Percentiles rank a stretch among this genome's conserved stretches.
Conservation (phyloP, 306 rosid species). For the Quercus cerris region DNA sequence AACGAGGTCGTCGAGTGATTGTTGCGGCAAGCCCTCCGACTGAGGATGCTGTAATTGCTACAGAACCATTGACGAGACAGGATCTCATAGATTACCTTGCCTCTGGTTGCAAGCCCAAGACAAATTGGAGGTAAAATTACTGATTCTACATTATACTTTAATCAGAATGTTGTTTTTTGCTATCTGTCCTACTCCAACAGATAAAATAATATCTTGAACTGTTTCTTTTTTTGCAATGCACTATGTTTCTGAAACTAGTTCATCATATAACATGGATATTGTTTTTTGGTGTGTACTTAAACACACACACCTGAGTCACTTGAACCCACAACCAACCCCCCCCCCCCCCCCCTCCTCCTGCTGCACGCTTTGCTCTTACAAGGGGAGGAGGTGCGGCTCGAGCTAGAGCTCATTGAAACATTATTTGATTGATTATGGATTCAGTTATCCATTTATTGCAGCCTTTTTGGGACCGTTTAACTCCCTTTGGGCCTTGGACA, state of each 20-base stretch:
- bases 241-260: neutral
- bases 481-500: neutral
- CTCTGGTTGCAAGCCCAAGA: conserved; percentile 71
- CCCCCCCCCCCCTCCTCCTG: too few relatives aligned
- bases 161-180: neutral
- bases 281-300: too few relatives aligned
- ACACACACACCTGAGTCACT: too few relatives aligned
- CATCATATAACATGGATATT: neutral
- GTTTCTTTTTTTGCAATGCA: neutral
- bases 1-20: conserved; percentile 38
- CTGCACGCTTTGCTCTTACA: too few relatives aligned
- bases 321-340: too few relatives aligned
- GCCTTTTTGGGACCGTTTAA: neutral
- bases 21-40: conserved; percentile 95
- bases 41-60: conserved; percentile 70
- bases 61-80: conserved; percentile 73
- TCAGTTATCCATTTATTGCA: neutral
- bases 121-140: conserved; percentile 24
- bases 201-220: neutral
- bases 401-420: too few relatives aligned
- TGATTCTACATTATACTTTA: neutral
- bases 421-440: neutral
- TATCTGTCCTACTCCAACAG: neutral
- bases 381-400: too few relatives aligned
- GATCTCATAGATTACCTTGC: conserved; percentile 85